Evolutionary conservation across 768 basidiomycete species (phyloP), one percentile per base, ranked within the genome.

Genomic region (Kwoniella bestiolae): DNA sequence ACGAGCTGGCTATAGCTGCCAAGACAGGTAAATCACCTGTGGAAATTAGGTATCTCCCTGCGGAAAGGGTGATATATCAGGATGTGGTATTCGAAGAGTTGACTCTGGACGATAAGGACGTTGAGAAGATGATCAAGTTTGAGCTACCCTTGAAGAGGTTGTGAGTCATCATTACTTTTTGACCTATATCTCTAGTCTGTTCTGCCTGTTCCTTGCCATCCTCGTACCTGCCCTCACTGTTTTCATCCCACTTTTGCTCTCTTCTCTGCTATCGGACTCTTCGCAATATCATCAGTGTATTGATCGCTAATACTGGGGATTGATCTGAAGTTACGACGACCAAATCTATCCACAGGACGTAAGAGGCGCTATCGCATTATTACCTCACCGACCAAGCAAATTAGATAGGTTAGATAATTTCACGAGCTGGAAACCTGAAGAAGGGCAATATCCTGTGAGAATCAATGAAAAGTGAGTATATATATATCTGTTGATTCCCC

Each of bases 141-240:
- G 51, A 65, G 4, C 35, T 71, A n/a, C 69, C 69, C 7, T 53
- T 71, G 16, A 49, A 67, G 38, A 38, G 69, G 59, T 71, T 71
- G 69, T 71, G 47, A 63, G 69, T 53, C 23, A 9, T 34, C 3
- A 18, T 34, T 21, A 41, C 38, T 18, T 14, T 5, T 3, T 9
- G 28, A 52, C 11, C 26, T 14, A 29, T 56, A n/a, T n/a, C n/a
- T n/a, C n/a, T n/a, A n/a, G n/a, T 46, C 41, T 49, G 11, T 25
- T 35, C n/a, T 21, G 4, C 32, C 18, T 56, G 5, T 26, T 38
- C 21, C 21, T 32, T 3, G 7, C 28, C 28, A 34, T 14, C 16
- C 55, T 28, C 5, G 41, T 57, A 56, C 3, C 53, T 51, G 1
- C 7, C 23, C 16, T n/a, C n/a, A n/a, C n/a, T n/a, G n/a, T n/a